Percentiles rank a stretch among this genome's conserved stretches.
phyloP scores from a whole-genome alignment of 2,329 filamentous ascomycete genomes.

The Calonectria henricotiae region DNA sequence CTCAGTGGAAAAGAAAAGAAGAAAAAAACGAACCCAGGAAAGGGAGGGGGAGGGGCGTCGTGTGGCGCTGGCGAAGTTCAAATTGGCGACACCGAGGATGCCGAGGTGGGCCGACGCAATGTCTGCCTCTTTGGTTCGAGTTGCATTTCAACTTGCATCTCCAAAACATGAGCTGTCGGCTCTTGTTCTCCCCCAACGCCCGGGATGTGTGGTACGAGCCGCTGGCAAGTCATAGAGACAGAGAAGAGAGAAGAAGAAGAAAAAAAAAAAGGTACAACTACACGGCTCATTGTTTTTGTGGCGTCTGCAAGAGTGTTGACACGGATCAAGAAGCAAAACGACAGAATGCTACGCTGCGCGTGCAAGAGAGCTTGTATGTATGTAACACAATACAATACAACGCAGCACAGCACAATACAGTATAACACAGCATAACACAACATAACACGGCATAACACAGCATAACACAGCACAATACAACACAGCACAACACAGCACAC shows the following conservation, averaged over 20 bases:
- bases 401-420: too few relatives aligned
- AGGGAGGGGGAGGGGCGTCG: not conserved
- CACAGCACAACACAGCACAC: not conserved
- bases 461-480: too few relatives aligned
- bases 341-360: constrained; percentile 5
- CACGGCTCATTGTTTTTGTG: not conserved
- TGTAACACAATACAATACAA: not conserved
- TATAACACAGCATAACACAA: too few relatives aligned
- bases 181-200: not conserved
- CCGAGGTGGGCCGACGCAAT: not conserved
- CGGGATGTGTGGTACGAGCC: not conserved
- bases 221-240: not conserved
- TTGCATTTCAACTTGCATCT: not conserved
- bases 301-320: constrained; percentile 16
- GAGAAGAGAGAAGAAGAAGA: not conserved
- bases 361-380: not conserved
- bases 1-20: not conserved
- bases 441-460: too few relatives aligned
- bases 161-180: not conserved
- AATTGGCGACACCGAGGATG: not conserved
- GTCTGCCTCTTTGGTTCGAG: not conserved
- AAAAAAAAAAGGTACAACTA: not conserved
- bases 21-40: too few relatives aligned
- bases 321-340: constrained; percentile 3
- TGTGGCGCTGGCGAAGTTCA: not conserved